Base-by-base conservation (phyloP, 2,329 filamentous ascomycete species). In the Aspergillus unguis region DNA sequence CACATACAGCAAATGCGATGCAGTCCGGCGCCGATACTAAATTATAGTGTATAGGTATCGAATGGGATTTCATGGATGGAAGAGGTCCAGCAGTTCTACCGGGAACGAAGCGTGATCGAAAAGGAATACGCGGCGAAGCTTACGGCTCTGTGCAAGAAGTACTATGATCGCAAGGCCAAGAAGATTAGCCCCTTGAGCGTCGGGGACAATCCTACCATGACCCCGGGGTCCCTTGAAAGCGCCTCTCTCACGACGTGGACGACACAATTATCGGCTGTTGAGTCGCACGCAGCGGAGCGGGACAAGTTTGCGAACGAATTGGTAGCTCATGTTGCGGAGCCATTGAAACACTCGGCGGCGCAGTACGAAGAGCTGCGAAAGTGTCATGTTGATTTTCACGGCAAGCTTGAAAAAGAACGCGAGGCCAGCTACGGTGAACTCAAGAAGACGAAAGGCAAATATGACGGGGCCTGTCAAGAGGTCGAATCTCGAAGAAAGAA, bases 161-260 rank as follows among this genome's bases (percentile, higher is more conserved):
- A 96, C 77, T 94, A 90, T 68, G 95, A 99, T 66, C 95, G 95
- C 79, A 99, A 97, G 79, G 85, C 89, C 43, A 91, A 86, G 74
- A 96, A 94, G 76, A 87, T 87, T 40, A 87, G 90, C 62, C 86
- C 81, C 64, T 73, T 99, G 63, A 96, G 92, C 69, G 94, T 97
- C 48, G 94, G 94, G 65, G 94, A 99, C 65, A 94, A 86, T 26
- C 94, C 94, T 35, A 84, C 85, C 53, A 87, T 97, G 80, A 97
- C 94, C 2, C 94, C 94, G 1, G 94, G 95, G 2, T 97, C 92
- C 32, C 82, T 99, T 48, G 94, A 99, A 73, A 95, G 92, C 69
- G 94, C 94, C 48, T 97, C 92, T 25, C 83, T 99, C 69, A 97
- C 92, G 27, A 99, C 92, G 48, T 99, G 94, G 94, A 87, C 90